Base-by-base conservation (phyloP, 768 basidiomycete species). In the Boletus rex-veris region DNA sequence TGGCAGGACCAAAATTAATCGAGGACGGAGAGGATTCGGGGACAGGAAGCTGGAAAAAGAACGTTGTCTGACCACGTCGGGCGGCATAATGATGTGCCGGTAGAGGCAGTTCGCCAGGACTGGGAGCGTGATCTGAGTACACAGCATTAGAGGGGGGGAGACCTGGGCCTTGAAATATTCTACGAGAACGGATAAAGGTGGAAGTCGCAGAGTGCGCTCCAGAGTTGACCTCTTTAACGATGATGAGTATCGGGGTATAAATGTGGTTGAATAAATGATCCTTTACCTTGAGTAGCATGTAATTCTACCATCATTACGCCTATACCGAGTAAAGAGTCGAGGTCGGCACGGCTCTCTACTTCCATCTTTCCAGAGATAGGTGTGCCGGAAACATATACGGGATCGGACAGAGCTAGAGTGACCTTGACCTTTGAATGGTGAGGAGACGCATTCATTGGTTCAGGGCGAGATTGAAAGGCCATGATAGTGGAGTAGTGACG, bases 121-220 rank as follows among this genome's bases (percentile, higher is more conserved):
- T 64, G 3, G 84, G 79, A 43, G 45, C 7, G 51, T 67, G 39
- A 64, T 85, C 77, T 1, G 82, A 76, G 51, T 85, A 77, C 0
- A 93, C 89, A 2, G 91, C 87, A 65, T 92, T 92, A 11, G 90
- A 92, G 8, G 89, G 88, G 0, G 90, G 91, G 7, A 92, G 74
- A 16, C 83, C 84, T 3, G 86, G 87, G 3, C 90, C 90, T 70
- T 92, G 90, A 64, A 91, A 93, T 7, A 89, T 65, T 31, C 87
- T 78, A 28, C 81, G 77, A 52, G 76, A 80, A 58, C 88, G 86
- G 30, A 91, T 67, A 61, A 92, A 92, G 0, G 83, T 86, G 26
- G 85, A 86, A 0, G 85, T 88, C 3, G 90, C 91, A 21, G 89
- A 85, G 68, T 90, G 86, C 66, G 90, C 86, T 59, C 87, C 75